Conservation (phyloP, 2,329 filamentous ascomycete genomes). For the Beauveria medogensis region DNA sequence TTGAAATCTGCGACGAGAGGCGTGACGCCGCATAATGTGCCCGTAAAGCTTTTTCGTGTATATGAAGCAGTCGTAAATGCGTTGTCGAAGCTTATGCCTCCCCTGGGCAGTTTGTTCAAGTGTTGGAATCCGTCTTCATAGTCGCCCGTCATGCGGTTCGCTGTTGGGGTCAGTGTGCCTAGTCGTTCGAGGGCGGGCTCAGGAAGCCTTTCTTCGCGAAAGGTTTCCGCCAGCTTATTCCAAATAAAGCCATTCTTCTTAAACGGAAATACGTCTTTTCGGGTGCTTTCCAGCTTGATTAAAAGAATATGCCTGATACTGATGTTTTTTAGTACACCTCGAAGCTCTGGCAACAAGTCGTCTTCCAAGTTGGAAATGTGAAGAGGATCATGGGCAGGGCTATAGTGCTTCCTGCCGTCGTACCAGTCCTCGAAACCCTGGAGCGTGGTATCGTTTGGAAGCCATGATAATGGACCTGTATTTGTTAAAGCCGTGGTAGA, state of each 20-base stretch:
- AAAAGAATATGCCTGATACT: conserved; percentile 35
- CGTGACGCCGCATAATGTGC: conserved; percentile 31
- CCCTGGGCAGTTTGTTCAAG: conserved; percentile 16
- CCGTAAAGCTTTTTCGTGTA: conserved; percentile 35
- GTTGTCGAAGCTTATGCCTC: conserved; percentile 33
- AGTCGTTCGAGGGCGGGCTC: conserved; percentile 21
- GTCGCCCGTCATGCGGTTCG: conserved; percentile 27
- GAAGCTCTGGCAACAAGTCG: conserved; percentile 20
- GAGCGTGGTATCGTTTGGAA: conserved; percentile 15
- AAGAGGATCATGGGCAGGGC: conserved; percentile 28
- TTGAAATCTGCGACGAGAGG: conserved; percentile 35
- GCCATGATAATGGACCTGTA: conserved; percentile 17
- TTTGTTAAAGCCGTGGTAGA: conserved; percentile 19
- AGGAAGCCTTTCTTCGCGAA: conserved; percentile 25
- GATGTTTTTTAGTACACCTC: conserved; percentile 19
- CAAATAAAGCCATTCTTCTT: conserved; percentile 32
- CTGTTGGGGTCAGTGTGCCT: conserved; percentile 22
- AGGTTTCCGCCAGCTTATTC: conserved; percentile 25
- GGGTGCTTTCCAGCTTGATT: conserved; percentile 35
- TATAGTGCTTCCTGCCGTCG: conserved; percentile 22
- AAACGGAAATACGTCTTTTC: conserved; percentile 37
- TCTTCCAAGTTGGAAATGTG: conserved; percentile 31
- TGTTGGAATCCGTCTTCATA: conserved; percentile 23
- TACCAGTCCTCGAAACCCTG: conserved; percentile 23
- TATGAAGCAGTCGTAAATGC: conserved; percentile 34